Evolutionary conservation across 208 protist genomes (phyloP).

Genomic region (Trypanosoma melophagium): DNA sequence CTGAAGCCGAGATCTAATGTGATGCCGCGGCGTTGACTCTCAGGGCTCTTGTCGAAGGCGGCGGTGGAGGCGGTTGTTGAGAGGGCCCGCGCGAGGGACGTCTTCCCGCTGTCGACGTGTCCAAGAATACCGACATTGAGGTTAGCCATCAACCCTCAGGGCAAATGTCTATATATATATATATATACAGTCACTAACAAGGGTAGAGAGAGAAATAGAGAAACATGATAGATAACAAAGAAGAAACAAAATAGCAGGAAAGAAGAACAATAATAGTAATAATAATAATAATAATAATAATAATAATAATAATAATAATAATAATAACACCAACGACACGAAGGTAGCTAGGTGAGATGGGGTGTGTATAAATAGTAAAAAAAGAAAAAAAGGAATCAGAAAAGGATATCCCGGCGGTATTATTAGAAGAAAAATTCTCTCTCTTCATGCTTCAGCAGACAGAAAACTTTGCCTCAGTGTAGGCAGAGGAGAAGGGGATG

Average conservation of each 20-base stretch:
- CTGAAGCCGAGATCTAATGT: conserved; percentile 99
- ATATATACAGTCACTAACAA: too few species aligned
- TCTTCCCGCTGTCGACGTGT: conserved; percentile 98
- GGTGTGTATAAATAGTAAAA: too few species aligned
- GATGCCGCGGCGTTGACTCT: conserved; percentile 96
- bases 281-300: too few species aligned
- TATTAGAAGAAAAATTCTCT: too few species aligned
- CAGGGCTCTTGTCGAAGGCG: conserved; percentile 97
- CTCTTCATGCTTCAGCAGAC: too few species aligned
- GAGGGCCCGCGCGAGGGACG: conserved; percentile 90
- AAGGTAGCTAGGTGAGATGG: too few species aligned
- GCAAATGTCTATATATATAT: too few species aligned
- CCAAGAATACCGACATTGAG: conserved; percentile 95
- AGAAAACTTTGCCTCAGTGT: background rate
- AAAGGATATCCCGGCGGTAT: too few species aligned
- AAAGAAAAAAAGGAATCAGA: too few species aligned
- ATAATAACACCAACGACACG: too few species aligned
- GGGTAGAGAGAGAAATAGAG: background rate
- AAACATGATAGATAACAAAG: background rate
- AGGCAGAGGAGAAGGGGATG: background rate
- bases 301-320: too few species aligned
- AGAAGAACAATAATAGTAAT: too few species aligned
- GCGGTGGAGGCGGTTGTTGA: conserved; percentile 93
- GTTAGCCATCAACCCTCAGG: conserved; percentile 50
- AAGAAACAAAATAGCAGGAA: background rate